Evolutionary conservation across 108 stramenopile genomes (phyloP).

Genomic region (Nitzschia sp.): DNA sequence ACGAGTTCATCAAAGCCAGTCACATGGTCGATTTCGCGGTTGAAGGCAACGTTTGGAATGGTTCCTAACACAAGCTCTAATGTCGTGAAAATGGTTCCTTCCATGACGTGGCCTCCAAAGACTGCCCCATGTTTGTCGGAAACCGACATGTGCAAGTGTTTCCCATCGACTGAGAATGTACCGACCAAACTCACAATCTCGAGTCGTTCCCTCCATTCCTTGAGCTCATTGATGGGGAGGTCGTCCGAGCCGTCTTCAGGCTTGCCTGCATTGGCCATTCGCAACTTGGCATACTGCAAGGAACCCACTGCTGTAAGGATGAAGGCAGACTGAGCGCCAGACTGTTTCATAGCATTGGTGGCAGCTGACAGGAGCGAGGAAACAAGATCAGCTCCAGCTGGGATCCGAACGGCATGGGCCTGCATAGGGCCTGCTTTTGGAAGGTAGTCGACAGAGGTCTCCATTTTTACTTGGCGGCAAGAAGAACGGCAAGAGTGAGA

Average conservation of each 20-base stretch:
- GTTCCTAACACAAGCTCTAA: conserved; percentile 75
- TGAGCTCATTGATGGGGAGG: conserved; percentile 40
- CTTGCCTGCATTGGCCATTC: conserved; percentile 64
- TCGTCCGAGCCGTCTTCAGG: conserved; percentile 6
- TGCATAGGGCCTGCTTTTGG: conserved; percentile 6
- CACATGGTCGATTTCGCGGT: conserved; percentile 46
- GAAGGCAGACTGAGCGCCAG: conserved; percentile 47
- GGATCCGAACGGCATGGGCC: conserved; percentile 59
- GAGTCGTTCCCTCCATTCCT: conserved; percentile 57
- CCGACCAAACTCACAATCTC: conserved; percentile 76
- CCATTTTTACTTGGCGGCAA: too few relatives aligned
- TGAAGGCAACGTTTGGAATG: conserved; percentile 52
- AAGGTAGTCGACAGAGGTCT: too few relatives aligned
- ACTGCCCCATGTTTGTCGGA: conserved; percentile 52
- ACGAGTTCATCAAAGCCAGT: conserved; percentile 73
- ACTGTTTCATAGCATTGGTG: conserved; percentile 26
- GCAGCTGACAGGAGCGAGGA: conserved; percentile 47
- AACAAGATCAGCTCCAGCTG: conserved; percentile 54
- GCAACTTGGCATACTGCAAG: conserved; percentile 57
- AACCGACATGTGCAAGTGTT: conserved; percentile 71
- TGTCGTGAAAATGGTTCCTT: conserved; percentile 71
- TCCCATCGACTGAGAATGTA: conserved; percentile 54
- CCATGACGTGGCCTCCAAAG: conserved; percentile 76
- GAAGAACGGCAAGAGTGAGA: too few relatives aligned
- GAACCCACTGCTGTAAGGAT: conserved; percentile 71